Evolutionary conservation across 257 asterid genomes (phyloP).

Genomic region (Nicotiana otophora): DNA sequence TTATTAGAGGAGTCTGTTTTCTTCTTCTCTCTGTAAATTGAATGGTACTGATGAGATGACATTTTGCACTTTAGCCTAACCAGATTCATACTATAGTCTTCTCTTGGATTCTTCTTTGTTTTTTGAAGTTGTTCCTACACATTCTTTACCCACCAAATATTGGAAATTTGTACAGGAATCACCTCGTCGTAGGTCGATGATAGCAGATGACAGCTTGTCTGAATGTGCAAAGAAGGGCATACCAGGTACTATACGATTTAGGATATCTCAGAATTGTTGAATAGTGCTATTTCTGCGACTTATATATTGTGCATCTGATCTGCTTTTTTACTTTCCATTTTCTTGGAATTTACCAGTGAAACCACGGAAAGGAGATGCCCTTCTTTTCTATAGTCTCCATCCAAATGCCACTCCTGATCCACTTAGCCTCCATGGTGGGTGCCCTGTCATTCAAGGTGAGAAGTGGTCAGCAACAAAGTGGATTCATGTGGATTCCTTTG

Average conservation of each 20-base stretch:
- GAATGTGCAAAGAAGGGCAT: conserved; percentile 87
- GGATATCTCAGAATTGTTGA: conserved; percentile 1
- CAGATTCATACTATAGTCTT: neutral
- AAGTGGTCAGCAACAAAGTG: conserved; percentile 98
- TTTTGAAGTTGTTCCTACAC: neutral
- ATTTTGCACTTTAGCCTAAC: neutral
- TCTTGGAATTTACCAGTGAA: conserved; percentile 41
- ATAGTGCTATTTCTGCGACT: neutral
- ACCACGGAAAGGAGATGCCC: conserved; percentile 91
- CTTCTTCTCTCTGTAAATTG: neutral
- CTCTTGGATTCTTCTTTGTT: neutral
- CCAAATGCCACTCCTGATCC: conserved; percentile 75
- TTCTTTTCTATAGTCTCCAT: conserved; percentile 69
- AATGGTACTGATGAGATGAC: neutral
- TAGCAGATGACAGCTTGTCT: conserved; percentile 52
- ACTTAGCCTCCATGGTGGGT: conserved; percentile 78
- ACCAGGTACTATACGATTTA: conserved; percentile 45
- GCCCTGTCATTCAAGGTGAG: conserved; percentile 88
- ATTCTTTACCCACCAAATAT: neutral
- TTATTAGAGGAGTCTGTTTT: neutral
- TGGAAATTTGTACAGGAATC: conserved; percentile 45
- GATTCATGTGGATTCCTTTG: conserved; percentile 82
- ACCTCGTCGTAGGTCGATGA: conserved; percentile 60
- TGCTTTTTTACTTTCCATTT: neutral
- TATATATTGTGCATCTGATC: neutral